Evolutionary conservation across 352 stramenopile genomes (phyloP).

Genomic region (Phytophthora sojae): DNA sequence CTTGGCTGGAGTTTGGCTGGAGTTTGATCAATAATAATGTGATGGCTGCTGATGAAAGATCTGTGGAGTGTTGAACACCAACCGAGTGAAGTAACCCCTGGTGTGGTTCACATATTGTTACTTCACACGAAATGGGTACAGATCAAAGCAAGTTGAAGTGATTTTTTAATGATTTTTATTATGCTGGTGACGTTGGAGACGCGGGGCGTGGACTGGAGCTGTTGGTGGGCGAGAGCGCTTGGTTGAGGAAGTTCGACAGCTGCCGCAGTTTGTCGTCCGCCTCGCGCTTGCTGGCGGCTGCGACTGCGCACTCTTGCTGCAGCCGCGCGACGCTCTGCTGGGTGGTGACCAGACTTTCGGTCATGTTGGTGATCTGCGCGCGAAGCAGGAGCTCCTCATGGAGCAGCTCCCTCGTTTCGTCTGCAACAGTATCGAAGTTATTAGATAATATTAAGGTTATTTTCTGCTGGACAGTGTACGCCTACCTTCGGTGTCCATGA

Average conservation of each 20-base stretch:
- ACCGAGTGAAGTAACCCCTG: conserved; percentile 34
- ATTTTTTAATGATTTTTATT: not conserved
- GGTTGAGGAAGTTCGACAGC: conserved; percentile 63
- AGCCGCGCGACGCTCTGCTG: conserved; percentile 50
- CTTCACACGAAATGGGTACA: not conserved
- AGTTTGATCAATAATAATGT: conserved; percentile 24
- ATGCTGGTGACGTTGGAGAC: conserved; percentile 18
- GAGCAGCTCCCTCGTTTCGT: conserved; percentile 57
- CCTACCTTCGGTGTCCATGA: conserved; percentile 59
- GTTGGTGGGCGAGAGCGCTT: conserved; percentile 33
- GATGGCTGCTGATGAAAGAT: conserved; percentile 47
- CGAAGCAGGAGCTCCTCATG: conserved; percentile 67
- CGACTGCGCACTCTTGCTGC: conserved; percentile 57
- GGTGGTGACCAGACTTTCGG: conserved; percentile 40
- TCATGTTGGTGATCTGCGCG: conserved; percentile 53
- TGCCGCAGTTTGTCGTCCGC: conserved; percentile 64
- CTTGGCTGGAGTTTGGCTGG: not conserved
- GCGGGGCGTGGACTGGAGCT: conserved; percentile 10
- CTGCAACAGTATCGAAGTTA: conserved; percentile 19
- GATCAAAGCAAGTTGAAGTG: conserved; percentile 8
- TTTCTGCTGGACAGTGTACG: not conserved
- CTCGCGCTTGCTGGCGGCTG: conserved; percentile 57
- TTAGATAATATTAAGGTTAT: not conserved
- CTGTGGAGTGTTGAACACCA: conserved; percentile 22
- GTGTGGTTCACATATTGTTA: not conserved